These are phyloP conservation scores for Boletus edulis DNA, from an alignment of 768 basidiomycete species.

Conservation along the genomic window DNA sequence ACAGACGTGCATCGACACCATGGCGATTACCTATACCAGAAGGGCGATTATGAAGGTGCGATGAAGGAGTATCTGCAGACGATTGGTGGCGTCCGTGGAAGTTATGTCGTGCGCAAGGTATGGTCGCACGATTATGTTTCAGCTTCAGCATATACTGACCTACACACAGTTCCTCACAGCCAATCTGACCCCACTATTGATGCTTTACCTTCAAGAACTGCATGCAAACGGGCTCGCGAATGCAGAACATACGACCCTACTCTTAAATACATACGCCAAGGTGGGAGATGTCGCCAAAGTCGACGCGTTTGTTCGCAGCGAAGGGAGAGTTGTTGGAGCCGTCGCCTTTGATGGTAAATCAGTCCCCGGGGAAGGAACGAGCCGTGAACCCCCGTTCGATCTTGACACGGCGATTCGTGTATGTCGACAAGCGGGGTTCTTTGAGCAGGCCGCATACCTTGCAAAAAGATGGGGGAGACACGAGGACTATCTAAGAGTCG, in stretches of 20 bases:
- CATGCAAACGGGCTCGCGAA: conserved; percentile 90
- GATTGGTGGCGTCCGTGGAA: conserved; percentile 84
- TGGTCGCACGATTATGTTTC: not conserved
- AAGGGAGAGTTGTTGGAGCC: conserved; percentile 48
- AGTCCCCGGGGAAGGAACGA: conserved; percentile 37
- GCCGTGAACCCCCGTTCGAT: conserved; percentile 87
- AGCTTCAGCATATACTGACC: conserved; percentile 3
- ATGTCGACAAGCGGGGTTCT: conserved; percentile 95
- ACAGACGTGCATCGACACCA: conserved; percentile 90
- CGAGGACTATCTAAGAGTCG: conserved; percentile 90
- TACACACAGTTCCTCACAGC: conserved; percentile 84
- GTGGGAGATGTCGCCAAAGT: conserved; percentile 87
- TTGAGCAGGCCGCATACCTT: conserved; percentile 90
- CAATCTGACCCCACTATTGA: conserved; percentile 92
- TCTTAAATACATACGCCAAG: conserved; percentile 97
- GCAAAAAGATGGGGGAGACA: conserved; percentile 90
- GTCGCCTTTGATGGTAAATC: conserved; percentile 17
- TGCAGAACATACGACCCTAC: conserved; percentile 92
- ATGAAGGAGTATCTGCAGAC: conserved; percentile 93
- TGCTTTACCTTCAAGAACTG: conserved; percentile 93
- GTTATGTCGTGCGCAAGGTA: conserved; percentile 97
- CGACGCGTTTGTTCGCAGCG: conserved; percentile 90
- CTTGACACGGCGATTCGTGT: conserved; percentile 96
- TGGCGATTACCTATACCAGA: conserved; percentile 87
- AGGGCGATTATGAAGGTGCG: conserved; percentile 89